phyloP scores from a whole-genome alignment of 805 yeast species.

The Metschnikowia anglica region DNA sequence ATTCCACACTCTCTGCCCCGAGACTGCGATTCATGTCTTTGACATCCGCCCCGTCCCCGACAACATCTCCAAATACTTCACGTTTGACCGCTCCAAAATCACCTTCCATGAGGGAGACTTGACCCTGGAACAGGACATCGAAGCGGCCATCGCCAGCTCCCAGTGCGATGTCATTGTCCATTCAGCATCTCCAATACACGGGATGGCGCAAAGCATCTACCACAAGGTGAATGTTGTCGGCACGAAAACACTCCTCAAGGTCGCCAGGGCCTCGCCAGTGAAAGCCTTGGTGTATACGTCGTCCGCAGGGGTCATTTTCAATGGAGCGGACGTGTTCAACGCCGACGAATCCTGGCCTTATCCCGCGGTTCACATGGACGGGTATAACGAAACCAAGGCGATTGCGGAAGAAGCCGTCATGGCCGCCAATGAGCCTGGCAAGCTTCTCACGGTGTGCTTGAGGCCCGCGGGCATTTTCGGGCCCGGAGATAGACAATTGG shows the following conservation, averaged over 20 bases:
- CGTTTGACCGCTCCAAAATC: conserved; percentile 63
- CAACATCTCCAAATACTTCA: conserved; percentile 64
- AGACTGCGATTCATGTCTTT: conserved; percentile 78
- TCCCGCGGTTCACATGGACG: conserved; percentile 91
- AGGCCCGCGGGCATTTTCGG: conserved; percentile 99
- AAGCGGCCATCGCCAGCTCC: conserved; percentile 55
- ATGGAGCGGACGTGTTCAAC: conserved; percentile 88
- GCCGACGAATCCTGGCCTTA: conserved; percentile 95
- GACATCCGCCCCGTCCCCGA: conserved; percentile 89
- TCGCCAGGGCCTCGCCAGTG: conserved; percentile 51
- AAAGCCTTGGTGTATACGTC: conserved; percentile 89
- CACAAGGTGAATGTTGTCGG: conserved; percentile 90
- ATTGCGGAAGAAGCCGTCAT: conserved; percentile 82
- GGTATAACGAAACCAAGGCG: conserved; percentile 93
- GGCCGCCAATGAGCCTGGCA: conserved; percentile 59
- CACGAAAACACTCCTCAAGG: conserved; percentile 68
- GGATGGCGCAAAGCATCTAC: conserved; percentile 71
- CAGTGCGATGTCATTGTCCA: conserved; percentile 81
- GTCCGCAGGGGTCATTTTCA: conserved; percentile 95
- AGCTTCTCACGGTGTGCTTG: conserved; percentile 75
- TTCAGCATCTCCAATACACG: conserved; percentile 96
- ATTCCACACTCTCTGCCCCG: conserved; percentile 62
- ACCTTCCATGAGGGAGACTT: conserved; percentile 77
- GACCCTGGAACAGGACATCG: conserved; percentile 69
- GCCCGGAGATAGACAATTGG: conserved; percentile 96